phyloP scores from a whole-genome alignment of 2,329 filamentous ascomycete genomes.

The Aulographum hederae region DNA sequence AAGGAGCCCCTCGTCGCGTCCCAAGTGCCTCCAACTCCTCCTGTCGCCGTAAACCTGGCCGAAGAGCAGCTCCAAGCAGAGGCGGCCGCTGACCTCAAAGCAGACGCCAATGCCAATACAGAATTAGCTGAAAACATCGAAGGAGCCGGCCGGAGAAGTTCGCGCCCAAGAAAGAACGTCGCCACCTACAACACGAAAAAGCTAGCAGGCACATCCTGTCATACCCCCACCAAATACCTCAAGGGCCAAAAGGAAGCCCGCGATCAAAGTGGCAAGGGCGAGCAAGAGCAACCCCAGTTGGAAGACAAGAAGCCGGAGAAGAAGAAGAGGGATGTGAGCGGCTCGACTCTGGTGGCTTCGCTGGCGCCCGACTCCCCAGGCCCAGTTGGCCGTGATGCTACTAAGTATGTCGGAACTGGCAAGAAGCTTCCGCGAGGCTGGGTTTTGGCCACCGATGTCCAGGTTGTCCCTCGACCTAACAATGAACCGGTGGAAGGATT shows the following conservation, averaged over 20 bases:
- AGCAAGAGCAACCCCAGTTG: background rate
- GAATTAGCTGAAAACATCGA: too few relatives aligned
- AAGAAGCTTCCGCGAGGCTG: background rate
- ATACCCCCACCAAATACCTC: conserved; percentile 1
- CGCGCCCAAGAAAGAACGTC: too few relatives aligned
- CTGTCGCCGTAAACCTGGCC: too few relatives aligned
- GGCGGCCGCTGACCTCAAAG: too few relatives aligned
- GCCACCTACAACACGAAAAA: background rate
- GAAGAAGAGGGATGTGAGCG: background rate
- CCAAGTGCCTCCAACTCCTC: too few relatives aligned
- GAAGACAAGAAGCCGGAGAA: background rate
- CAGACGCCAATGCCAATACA: too few relatives aligned
- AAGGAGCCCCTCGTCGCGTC: too few relatives aligned
- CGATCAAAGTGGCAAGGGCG: background rate
- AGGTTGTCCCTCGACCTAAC: too few relatives aligned
- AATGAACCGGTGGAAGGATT: too few relatives aligned
- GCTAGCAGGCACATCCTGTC: background rate
- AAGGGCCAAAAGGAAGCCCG: conserved; percentile 18
- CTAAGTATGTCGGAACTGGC: background rate
- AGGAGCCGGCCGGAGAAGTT: too few relatives aligned
- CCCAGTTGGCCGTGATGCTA: background rate
- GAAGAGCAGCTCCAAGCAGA: too few relatives aligned
- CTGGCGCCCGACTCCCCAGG: background rate
- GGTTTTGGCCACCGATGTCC: too few relatives aligned
- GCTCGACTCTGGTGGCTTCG: background rate